phyloP scores from a whole-genome alignment of 2,329 filamentous ascomycete species.

The Fusarium secorum region DNA sequence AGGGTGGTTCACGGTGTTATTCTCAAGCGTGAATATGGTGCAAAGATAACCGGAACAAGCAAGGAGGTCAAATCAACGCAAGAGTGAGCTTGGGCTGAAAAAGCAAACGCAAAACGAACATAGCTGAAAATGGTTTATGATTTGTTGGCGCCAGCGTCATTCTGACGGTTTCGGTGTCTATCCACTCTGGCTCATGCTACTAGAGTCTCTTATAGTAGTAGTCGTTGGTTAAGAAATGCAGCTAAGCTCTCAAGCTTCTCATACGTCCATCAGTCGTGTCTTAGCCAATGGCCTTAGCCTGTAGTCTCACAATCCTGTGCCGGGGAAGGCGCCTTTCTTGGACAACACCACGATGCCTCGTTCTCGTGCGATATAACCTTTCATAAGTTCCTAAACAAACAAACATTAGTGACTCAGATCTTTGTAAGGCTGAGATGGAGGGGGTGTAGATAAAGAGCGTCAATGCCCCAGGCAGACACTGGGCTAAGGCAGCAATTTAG shows the following conservation, averaged over 20 bases:
- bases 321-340: conserved; percentile 92
- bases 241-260: conserved; percentile 19
- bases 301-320: conserved; percentile 70
- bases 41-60: conserved; percentile 13
- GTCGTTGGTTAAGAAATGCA: conserved; percentile 5
- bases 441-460: conserved; percentile 27
- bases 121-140: conserved; percentile 22
- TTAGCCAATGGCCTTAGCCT: conserved; percentile 6
- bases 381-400: conserved; percentile 81
- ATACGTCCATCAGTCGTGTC: background rate
- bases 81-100: conserved; percentile 5
- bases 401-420: conserved; percentile 47
- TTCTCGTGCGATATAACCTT: conserved; percentile 95
- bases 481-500: conserved; percentile 29
- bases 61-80: conserved; percentile 4
- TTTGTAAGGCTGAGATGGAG: conserved; percentile 35
- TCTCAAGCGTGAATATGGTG: conserved; percentile 39
- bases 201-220: conserved; percentile 1
- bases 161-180: conserved; percentile 12
- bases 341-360: conserved; percentile 90
- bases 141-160: conserved; percentile 36
- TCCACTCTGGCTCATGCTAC: conserved; percentile 14
- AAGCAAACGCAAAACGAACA: conserved; percentile 24
- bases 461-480: conserved; percentile 37
- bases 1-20: conserved; percentile 37